Evolutionary conservation across 2,329 filamentous ascomycete species (phyloP), one percentile per base, ranked within the genome.

Genomic region (Sporothrix protearum): DNA sequence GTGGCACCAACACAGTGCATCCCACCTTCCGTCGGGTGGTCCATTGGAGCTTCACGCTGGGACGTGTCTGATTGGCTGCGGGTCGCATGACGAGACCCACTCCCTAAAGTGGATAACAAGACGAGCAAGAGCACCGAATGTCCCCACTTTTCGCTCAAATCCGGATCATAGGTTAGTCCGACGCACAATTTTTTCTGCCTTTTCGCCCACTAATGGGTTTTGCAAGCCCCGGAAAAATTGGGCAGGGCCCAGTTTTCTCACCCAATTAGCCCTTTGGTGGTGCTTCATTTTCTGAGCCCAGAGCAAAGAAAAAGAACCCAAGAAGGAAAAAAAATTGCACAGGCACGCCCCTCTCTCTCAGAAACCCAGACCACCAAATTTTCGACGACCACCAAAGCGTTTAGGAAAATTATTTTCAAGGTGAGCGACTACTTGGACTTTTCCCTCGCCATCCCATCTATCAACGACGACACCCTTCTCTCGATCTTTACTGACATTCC

Each of bases 391-490:
- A 73, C 70, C 71, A 72, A 72, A 71, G 64, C 61, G 64, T 73
- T 74, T 71, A 76, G 74, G 73, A 72, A 76, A 75, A 72, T 73
- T 71, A 72, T 73, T 73, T 73, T 72, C 68, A 72, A 74, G 73
- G 74, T 74, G 71, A 74, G 74, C 55, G 51, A 72, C 70, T 72
- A 72, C 71, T 63, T 66, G 19, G 33, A 55, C 59, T 70, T 59
- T 42, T 39, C 45, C 66, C 59, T 61, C 59, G 61, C 68, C 71
- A 70, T 69, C 57, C 51, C 55, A 45, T 69, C 67, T 57, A 72
- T 57, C 71, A 59, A 57, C 73, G 70, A 76, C 77, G 75, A 79
- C 79, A 76, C 80, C 76, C 28, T 22, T 51, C n/a, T 49, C n/a
- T 51, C 28, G 64, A 73, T 67, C 72, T 73, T 71, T 75, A 72